Percentiles rank a stretch among this genome's conserved stretches.
These are phyloP conservation scores for Orbilia javanica DNA, from an alignment of 2,329 filamentous ascomycete genomes.

Conservation along the genomic window DNA sequence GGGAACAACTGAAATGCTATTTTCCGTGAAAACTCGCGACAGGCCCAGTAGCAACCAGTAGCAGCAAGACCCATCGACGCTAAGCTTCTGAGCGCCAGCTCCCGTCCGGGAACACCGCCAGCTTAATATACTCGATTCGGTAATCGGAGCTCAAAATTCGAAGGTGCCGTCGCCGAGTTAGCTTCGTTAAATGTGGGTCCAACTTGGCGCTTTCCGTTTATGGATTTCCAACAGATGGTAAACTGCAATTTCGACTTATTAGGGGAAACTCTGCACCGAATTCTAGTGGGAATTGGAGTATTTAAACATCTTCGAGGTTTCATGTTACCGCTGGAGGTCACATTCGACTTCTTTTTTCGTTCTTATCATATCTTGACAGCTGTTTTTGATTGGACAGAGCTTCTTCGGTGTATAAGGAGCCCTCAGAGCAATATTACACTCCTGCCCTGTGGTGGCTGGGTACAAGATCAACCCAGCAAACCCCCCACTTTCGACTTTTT, in stretches of 20 bases:
- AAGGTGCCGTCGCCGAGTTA: slow-evolving; percentile 8
- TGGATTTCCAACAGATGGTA: slow-evolving; percentile 19
- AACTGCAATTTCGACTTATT: background rate
- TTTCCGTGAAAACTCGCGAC: background rate
- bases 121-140: background rate
- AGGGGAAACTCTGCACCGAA: background rate
- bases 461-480: too few species aligned
- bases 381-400: background rate
- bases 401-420: background rate
- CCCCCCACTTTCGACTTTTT: too few species aligned
- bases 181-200: background rate
- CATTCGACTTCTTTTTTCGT: background rate
- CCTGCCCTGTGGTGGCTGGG: too few species aligned
- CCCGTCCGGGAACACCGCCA: background rate
- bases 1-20: background rate
- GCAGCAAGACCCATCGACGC: background rate
- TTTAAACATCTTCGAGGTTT: background rate
- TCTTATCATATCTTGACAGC: background rate
- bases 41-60: background rate
- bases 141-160: slow-evolving; percentile 14
- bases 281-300: background rate
- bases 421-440: too few species aligned
- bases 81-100: background rate
- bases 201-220: slow-evolving; percentile 28
- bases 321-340: background rate